Evolutionary conservation across 2,329 filamentous ascomycete species (phyloP), one percentile per base, ranked within the genome.

Genomic region (Coniochaeta ligniaria): DNA sequence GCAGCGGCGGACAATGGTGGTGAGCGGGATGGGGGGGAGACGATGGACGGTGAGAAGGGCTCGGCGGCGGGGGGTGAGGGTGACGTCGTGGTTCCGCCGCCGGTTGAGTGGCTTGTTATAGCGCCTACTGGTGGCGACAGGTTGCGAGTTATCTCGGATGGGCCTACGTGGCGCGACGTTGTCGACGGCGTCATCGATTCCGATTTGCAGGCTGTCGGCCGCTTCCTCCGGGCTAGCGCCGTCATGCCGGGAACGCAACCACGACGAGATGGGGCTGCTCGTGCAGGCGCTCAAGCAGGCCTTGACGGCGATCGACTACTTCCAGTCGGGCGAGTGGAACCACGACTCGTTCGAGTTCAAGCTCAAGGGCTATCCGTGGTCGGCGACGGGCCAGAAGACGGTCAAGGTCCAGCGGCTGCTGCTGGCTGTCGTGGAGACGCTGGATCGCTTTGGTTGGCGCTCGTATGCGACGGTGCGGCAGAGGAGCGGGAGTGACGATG

Each of bases 261-360:
- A 61, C 17, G 61, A 64, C 26, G 36, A 63, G 22, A 12, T 63
- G 20, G 65, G 60, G 8, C 20, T 60, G 28, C 24, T 66, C 28
- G 52, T 65, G 9, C 22, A 56, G 28, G 47, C 6, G 5, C 38
- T 67, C 17, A 63, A 62, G 47, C 59, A 61, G 43, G 59, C 55
- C 47, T 45, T 66, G 24, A 26, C 62, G 50, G 52, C 26, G 35
- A 14, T 63, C 54, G 63, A 60, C 20, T 57, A 38, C 20, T 62
- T 63, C 57, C 43, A 61, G 16, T 59, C 62, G 38, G 64, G 66
- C 2, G 58, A 63, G 17, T 65, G 63, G 62, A 62, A 59, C 20
- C 57, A 64, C 41, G 64, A 65, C 24, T 63, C 62, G 41, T 67
- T 61, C 38, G 65, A 66, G 60, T 66, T 67, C 61, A 60, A 60